Percentiles rank a stretch among this genome's conserved stretches.
Evolutionary conservation across 2,329 filamentous ascomycete genomes (phyloP).

Genomic region (Verticillium isaacii): DNA sequence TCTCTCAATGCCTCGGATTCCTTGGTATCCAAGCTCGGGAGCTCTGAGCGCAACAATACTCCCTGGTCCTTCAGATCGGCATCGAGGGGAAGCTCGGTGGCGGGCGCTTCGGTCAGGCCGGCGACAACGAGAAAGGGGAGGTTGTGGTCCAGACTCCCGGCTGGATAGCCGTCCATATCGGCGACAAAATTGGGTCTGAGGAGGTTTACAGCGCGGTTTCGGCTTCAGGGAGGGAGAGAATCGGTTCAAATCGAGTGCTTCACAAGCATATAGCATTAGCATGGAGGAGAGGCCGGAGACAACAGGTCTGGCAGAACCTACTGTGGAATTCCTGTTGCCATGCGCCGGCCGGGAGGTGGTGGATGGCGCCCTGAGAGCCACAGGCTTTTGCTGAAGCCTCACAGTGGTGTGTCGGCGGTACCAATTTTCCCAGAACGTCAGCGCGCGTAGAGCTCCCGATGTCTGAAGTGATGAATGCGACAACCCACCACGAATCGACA

Average conservation of each 20-base stretch:
- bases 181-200: neutral
- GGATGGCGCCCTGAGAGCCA: neutral
- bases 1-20: conserved; percentile 61
- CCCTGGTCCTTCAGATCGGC: conserved; percentile 53
- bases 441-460: neutral
- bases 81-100: conserved; percentile 35
- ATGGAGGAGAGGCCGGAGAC: neutral
- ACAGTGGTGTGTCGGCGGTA: neutral
- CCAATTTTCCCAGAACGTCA: neutral
- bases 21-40: conserved; percentile 60
- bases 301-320: neutral
- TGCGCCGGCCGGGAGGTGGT: neutral
- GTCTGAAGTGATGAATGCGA: neutral
- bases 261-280: neutral
- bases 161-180: conserved; percentile 73
- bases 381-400: neutral
- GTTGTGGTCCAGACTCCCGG: conserved; percentile 79
- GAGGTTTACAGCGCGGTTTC: conserved; percentile 20
- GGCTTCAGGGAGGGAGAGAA: neutral
- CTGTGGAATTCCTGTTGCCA: neutral
- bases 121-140: conserved; percentile 79
- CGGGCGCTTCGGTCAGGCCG: conserved; percentile 52
- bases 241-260: neutral
- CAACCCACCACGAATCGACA: neutral
- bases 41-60: conserved; percentile 63